Base-by-base conservation (phyloP, 495 filamentous ascomycete species). In the Astrothelium macrocarpum region DNA sequence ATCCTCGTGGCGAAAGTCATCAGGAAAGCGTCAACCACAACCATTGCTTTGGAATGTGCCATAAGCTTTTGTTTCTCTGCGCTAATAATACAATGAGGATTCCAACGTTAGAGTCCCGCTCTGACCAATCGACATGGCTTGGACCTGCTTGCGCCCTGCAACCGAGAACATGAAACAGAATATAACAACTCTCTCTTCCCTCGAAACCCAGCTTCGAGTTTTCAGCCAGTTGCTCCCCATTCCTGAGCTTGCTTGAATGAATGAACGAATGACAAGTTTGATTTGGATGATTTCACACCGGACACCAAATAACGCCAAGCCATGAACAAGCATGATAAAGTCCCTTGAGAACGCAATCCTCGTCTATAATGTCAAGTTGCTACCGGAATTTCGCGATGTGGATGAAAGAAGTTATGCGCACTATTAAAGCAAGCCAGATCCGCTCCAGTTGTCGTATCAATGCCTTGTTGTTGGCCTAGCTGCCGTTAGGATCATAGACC, bases 101-200 rank as follows among this genome's bases (percentile, higher is more conserved):
- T 20, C 12, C 25, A 29, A 29, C 11, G 49, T 25, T 25, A 56
- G 49, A 56, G 49, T 56, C 49, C 2, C 49, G 49, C 49, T 20
- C 49, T 56, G 49, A 29, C 49, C 49, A 56, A 25, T 56, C 23
- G 20, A 56, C 49, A 56, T 26, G 49, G 49, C 25, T 56, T 29
- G 49, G 26, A 56, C 25, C 49, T 28, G 49, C 49, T 28, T 26
- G 49, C 49, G 49, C 25, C 49, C 1, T 56, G 49, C 25, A 56
- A 25, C 11, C 49, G 29, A 1, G 20, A 49, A 56, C 20, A 56
- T 20, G 49, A 56, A 56, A 56, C 49, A 29, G 20, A 56, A 56
- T 29, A 56, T 16, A 56, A 56, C 49, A 56, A 56, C 5, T 9
- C 20, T 29, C 25, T 9, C 9, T 29, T 29, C 49, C 49, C 25